Percentiles rank a stretch among this genome's conserved stretches.
Evolutionary conservation across 2,329 filamentous ascomycete genomes (phyloP).

Genomic region (Hymenoscyphus albidus): DNA sequence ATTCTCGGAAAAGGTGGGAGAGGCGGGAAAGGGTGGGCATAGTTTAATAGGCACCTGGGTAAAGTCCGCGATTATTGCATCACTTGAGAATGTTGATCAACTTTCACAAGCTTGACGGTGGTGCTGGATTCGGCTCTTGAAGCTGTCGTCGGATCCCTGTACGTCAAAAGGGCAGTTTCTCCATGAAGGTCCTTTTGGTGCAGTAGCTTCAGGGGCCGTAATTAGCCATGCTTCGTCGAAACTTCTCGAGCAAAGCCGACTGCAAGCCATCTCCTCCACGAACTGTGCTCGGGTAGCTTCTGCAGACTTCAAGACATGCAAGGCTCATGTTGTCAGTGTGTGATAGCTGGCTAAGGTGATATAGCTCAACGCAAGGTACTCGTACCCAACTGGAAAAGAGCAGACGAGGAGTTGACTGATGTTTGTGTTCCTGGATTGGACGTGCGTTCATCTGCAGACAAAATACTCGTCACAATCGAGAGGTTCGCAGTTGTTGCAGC

Average conservation of each 20-base stretch:
- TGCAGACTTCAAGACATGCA: background rate
- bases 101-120: too few relatives aligned
- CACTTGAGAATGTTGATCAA: too few relatives aligned
- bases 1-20: too few relatives aligned
- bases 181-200: background rate
- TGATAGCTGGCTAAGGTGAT: background rate
- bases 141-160: background rate
- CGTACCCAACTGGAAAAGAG: background rate
- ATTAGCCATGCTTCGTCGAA: background rate
- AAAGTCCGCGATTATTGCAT: too few relatives aligned
- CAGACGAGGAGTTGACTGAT: constrained; percentile 6
- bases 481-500: constrained; percentile 3
- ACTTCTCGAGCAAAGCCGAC: background rate
- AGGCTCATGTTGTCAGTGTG: background rate
- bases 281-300: background rate
- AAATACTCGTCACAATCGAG: background rate
- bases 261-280: background rate
- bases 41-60: too few relatives aligned
- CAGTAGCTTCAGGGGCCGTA: constrained; percentile 2
- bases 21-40: too few relatives aligned
- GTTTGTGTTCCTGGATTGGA: background rate
- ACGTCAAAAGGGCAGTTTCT: background rate
- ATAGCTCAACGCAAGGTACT: background rate
- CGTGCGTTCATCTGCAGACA: background rate
- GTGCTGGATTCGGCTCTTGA: background rate